Base-by-base conservation (phyloP, 805 yeast genomes). In the Candida coleopterorum region DNA sequence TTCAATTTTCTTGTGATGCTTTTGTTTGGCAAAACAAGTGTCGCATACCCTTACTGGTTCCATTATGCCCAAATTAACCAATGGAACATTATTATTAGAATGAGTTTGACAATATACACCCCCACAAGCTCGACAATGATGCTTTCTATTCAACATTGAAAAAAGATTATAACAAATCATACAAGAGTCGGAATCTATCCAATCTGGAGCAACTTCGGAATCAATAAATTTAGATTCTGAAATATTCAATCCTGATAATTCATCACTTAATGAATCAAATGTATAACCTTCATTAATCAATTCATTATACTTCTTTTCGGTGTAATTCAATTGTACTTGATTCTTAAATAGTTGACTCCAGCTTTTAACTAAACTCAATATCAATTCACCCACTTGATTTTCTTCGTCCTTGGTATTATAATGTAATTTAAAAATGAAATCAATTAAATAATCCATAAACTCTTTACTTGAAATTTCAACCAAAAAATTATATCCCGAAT, bases 71-170 rank as follows among this genome's bases (percentile, higher is more conserved):
- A 86, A 69, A 31, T 82, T 81, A 0, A 94, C 90, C 38, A 93
- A 64, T 8, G 89, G 80, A 23, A 79, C 66, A 33, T 58, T 68
- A 46, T 85, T 77, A 2, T 81, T 65, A n/a, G 97, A 86, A 58
- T 94, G 95, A 5, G 76, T 72, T 45, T 85, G 89, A 58, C 95
- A 81, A 53, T 74, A 90, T 0, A 87, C 96, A 3, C 97, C 97
- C 17, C 98, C 98, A 62, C 98, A 93, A 35, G 95, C 83, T 36
- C 98, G 74, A 59, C 98, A 93, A 60, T 93, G 98, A 58, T 93
- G 98, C 56, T 90, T 88, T 52, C 98, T 73, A 56, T 85, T 88
- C 42, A 89, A 64, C 54, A 90, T 73, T 1, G 93, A 69, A 53
- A 93, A 93, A 11, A 80, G 64, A 28, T 71, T 77, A 35, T 94